Evolutionary conservation across 2,329 filamentous ascomycete genomes (phyloP).

Genomic region (Xylaria polymorpha): DNA sequence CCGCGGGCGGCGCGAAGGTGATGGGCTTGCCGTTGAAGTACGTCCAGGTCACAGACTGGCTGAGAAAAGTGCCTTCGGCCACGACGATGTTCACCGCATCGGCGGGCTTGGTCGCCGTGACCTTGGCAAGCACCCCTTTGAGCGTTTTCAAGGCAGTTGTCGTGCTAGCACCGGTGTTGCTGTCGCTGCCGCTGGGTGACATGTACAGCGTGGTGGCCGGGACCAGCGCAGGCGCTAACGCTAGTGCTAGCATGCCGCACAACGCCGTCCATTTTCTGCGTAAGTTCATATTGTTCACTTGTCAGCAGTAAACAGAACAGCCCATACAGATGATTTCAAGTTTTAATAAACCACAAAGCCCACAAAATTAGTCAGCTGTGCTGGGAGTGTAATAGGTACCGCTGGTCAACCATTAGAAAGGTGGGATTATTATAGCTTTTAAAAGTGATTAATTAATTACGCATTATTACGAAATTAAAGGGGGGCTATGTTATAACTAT

Average conservation of each 20-base stretch:
- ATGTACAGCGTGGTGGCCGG: conserved; percentile 33
- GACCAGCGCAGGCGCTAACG: conserved; percentile 19
- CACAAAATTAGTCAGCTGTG: neutral
- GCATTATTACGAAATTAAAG: too few relatives aligned
- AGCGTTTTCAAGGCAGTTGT: conserved; percentile 28
- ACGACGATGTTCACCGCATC: conserved; percentile 35
- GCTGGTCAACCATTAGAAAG: neutral
- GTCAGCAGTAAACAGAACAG: neutral
- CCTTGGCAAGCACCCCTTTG: conserved; percentile 31
- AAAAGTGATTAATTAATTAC: too few relatives aligned
- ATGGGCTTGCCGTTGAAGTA: conserved; percentile 39
- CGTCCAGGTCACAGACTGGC: conserved; percentile 34
- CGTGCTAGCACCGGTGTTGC: conserved; percentile 29
- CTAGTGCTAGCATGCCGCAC: conserved; percentile 17
- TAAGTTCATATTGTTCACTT: conserved; percentile 25
- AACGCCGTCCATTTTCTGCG: conserved; percentile 12
- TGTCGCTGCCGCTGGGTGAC: conserved; percentile 37
- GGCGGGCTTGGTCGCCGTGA: conserved; percentile 19
- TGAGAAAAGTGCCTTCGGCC: conserved; percentile 28
- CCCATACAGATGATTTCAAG: neutral
- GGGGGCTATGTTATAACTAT: too few relatives aligned
- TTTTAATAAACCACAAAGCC: neutral
- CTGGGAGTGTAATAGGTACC: neutral
- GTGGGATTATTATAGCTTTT: neutral
- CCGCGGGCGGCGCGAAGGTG: conserved; percentile 29